Evolutionary conservation across 257 asterid species (phyloP).

Genomic region (Solanum boliviense): DNA sequence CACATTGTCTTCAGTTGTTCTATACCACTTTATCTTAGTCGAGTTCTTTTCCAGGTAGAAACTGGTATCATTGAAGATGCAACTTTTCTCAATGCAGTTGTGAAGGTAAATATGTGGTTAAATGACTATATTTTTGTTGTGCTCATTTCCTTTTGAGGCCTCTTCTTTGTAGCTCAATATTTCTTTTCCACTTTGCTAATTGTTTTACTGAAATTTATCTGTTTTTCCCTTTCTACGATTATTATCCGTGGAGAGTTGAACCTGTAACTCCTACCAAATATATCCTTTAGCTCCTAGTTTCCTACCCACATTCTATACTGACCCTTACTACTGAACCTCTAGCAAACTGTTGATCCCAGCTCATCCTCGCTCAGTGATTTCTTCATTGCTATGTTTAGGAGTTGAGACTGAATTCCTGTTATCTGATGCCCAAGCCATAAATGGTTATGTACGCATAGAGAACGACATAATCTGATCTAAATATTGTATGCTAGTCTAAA

Average conservation of each 20-base stretch:
- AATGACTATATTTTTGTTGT: background rate
- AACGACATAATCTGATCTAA: background rate
- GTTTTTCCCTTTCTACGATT: background rate
- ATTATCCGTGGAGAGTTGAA: background rate
- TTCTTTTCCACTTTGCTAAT: background rate
- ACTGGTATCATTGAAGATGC: slow-evolving; percentile 63
- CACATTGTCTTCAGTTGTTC: background rate
- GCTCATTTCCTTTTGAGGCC: background rate
- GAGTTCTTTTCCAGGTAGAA: slow-evolving; percentile 41
- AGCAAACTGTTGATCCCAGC: background rate
- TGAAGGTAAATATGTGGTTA: slow-evolving; percentile 43
- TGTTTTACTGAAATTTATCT: background rate
- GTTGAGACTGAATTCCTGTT: background rate
- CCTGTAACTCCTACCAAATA: background rate
- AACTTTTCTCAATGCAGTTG: slow-evolving; percentile 75
- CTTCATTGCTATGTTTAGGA: background rate
- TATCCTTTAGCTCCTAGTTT: background rate
- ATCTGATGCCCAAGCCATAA: background rate
- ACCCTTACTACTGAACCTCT: background rate
- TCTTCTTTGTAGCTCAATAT: background rate
- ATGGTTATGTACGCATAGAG: background rate
- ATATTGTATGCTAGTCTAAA: background rate
- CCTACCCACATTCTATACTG: background rate
- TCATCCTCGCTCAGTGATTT: background rate
- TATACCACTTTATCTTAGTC: background rate